A percentile compares a stretch with the other conserved stretches of the same genome.
phyloP scores from a whole-genome alignment of 2,329 filamentous ascomycete genomes.

The Passalora sequoiae region DNA sequence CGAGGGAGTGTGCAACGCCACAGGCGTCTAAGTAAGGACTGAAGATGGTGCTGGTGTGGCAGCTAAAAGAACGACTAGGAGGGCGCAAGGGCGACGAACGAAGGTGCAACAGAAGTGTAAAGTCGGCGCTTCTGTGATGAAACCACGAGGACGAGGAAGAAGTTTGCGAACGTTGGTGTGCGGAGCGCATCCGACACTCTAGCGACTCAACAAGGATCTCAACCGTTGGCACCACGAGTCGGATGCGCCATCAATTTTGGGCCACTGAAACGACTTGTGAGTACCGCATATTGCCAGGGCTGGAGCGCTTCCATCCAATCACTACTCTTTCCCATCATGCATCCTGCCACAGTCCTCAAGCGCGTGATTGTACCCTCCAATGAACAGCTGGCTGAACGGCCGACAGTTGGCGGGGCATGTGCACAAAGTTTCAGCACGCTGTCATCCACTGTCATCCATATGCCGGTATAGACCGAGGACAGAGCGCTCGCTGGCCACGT shows the following conservation, averaged over 20 bases:
- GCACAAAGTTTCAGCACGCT: background rate
- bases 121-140: constrained; percentile 4
- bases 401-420: no score
- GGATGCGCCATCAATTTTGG: background rate
- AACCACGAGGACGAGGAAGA: background rate
- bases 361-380: background rate
- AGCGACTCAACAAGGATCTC: background rate
- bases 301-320: background rate
- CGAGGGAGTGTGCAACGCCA: constrained; percentile 8
- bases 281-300: constrained; percentile 1
- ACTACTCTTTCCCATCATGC: background rate
- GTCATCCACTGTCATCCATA: background rate
- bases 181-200: no score
- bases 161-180: no score
- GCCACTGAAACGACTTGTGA: background rate
- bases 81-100: constrained; percentile 2
- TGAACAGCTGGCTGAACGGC: background rate
- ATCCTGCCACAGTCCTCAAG: background rate
- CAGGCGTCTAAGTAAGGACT: constrained; percentile 1
- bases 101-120: background rate
- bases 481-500: background rate
- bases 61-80: constrained; percentile 7
- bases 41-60: constrained; percentile 3
- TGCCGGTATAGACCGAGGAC: background rate
- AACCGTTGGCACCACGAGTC: no score